Evolutionary conservation across 768 basidiomycete species (phyloP).

Genomic region (Phaeotremella skinneri): DNA sequence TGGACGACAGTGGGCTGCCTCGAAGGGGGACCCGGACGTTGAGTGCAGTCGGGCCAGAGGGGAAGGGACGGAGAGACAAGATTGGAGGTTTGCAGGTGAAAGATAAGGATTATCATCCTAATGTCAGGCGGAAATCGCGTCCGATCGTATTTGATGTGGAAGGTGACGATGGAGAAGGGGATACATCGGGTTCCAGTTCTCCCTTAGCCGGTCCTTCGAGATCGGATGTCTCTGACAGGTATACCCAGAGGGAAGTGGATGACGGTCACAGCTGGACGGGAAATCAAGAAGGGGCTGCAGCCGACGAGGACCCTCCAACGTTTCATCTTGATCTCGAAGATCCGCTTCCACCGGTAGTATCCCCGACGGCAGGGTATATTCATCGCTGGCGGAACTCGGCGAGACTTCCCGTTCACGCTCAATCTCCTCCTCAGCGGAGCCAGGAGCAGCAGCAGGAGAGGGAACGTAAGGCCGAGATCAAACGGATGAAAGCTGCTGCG

Average conservation of each 20-base stretch:
- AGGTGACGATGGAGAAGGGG: constrained; percentile 8
- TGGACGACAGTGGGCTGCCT: constrained; percentile 20
- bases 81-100: not conserved
- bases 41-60: not conserved
- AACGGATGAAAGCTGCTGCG: constrained; percentile 22
- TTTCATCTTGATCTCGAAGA: constrained; percentile 29
- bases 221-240: not conserved
- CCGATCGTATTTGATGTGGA: constrained; percentile 4
- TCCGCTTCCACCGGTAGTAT: not conserved
- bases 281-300: not conserved
- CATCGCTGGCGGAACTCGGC: not conserved
- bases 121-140: not conserved
- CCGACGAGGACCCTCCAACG: constrained; percentile 15
- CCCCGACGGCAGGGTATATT: not conserved
- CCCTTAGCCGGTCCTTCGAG: not conserved
- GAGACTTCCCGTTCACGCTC: not conserved
- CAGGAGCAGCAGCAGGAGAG: not conserved
- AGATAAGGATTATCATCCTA: not conserved
- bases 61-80: not conserved
- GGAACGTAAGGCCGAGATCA: constrained; percentile 18
- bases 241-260: not conserved
- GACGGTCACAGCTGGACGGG: not conserved
- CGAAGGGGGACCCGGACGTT: constrained; percentile 25
- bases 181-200: not conserved
- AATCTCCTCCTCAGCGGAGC: not conserved